Evolutionary conservation across 257 asterid species (phyloP).

Genomic region (Plantago elongata): DNA sequence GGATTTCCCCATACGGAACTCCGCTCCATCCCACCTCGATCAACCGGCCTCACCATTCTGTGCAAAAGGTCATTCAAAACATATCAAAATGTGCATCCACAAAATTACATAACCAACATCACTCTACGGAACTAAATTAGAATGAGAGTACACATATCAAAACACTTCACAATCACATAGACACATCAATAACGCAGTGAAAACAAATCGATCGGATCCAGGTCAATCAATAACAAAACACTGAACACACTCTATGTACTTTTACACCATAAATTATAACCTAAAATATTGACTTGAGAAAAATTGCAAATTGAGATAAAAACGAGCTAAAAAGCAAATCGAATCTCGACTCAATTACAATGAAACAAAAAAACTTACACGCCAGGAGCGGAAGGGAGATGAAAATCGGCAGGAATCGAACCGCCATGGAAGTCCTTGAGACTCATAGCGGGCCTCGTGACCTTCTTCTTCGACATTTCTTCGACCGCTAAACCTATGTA

Average conservation of each 20-base stretch:
- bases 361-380: conserved; percentile 44
- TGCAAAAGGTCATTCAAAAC: conserved; percentile 6
- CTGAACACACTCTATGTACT: background rate
- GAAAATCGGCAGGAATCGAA: conserved; percentile 92
- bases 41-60: conserved; percentile 64
- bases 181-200: background rate
- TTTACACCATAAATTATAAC: too few species aligned
- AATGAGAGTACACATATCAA: too few species aligned
- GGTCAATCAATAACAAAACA: background rate
- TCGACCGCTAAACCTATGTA: conserved; percentile 10
- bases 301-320: conserved; percentile 10
- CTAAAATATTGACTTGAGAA: background rate
- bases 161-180: too few species aligned
- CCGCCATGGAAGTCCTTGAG: conserved; percentile 95
- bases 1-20: conserved; percentile 70
- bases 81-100: background rate
- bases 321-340: background rate
- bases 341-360: conserved; percentile 27
- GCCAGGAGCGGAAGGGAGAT: conserved; percentile 94
- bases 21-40: conserved; percentile 61
- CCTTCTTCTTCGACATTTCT: conserved; percentile 86
- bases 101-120: background rate
- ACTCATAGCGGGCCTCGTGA: conserved; percentile 49
- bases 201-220: conserved; percentile 22
- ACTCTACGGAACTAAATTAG: background rate